Conservation (phyloP, 441 rosid species). For the Arabidopsis lyrata region DNA sequence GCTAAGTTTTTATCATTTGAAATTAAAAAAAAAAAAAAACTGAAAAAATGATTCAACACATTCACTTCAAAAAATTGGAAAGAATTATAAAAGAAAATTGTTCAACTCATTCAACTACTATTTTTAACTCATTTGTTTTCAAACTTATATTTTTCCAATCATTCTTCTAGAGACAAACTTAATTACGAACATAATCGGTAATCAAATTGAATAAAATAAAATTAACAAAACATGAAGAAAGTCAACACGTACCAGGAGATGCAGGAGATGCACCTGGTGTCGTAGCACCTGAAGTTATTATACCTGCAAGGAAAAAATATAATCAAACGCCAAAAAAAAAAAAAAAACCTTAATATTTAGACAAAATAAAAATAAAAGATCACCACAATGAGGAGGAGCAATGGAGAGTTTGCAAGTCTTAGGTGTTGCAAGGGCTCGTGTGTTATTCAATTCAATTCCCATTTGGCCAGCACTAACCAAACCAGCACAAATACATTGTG, state of each 20-base stretch:
- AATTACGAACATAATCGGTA: not conserved
- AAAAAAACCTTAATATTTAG: not conserved
- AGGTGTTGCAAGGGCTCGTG: slow-evolving; percentile 71
- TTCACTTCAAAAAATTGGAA: no score
- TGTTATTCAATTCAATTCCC: slow-evolving; percentile 66
- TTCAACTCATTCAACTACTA: no score
- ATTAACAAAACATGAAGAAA: slow-evolving; percentile 1
- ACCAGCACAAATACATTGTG: slow-evolving; percentile 75
- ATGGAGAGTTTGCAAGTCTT: slow-evolving; percentile 60
- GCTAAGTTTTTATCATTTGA: no score
- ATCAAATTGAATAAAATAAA: not conserved
- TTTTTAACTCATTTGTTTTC: no score
- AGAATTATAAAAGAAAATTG: no score
- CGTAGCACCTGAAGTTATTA: not conserved
- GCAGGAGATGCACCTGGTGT: slow-evolving; percentile 13
- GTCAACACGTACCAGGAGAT: slow-evolving; percentile 32
- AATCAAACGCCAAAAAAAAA: no score
- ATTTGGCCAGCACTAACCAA: slow-evolving; percentile 59
- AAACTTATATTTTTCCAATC: no score
- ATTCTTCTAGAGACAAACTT: not conserved
- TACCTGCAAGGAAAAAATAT: slow-evolving; percentile 1
- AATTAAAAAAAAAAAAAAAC: no score
- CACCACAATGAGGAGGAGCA: slow-evolving; percentile 56
- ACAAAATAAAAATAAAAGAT: not conserved
- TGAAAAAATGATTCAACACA: no score